Conservation (phyloP, 805 yeast genomes). For the Teunomyces barrocoloradensis region DNA sequence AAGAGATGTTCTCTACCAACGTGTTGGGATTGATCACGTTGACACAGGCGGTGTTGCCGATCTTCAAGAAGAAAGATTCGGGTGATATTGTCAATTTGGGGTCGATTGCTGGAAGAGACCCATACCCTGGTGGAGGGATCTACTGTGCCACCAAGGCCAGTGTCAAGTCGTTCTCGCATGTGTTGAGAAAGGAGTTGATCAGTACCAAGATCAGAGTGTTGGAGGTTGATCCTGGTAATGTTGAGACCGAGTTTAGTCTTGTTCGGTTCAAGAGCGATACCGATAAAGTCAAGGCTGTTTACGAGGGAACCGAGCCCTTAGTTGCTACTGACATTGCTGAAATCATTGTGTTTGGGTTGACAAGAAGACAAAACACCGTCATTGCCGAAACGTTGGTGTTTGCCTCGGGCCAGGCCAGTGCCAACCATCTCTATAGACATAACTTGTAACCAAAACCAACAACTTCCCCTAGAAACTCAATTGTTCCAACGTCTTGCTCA, state of each 20-base stretch:
- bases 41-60: conserved; percentile 75
- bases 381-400: conserved; percentile 80
- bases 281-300: conserved; percentile 60
- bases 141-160: conserved; percentile 78
- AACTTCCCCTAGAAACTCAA: conserved; percentile 42
- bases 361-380: conserved; percentile 70
- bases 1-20: conserved; percentile 79
- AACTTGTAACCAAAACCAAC: not conserved
- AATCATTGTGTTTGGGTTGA: conserved; percentile 60
- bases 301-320: conserved; percentile 66
- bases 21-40: conserved; percentile 81
- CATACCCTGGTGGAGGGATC: conserved; percentile 76
- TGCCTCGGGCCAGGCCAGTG: conserved; percentile 82
- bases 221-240: conserved; percentile 77
- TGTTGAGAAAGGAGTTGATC: conserved; percentile 72
- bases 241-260: conserved; percentile 72
- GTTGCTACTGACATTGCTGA: conserved; percentile 75
- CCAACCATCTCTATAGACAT: conserved; percentile 53
- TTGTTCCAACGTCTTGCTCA: conserved; percentile 59
- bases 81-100: conserved; percentile 78
- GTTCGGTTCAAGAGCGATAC: conserved; percentile 65
- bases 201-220: conserved; percentile 67
- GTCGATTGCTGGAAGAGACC: conserved; percentile 76
- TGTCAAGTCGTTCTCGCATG: conserved; percentile 66
- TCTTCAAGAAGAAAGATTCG: conserved; percentile 63